Conservation (phyloP, 1,284 basidiomycete species). For the Ganoderma resinaceum region DNA sequence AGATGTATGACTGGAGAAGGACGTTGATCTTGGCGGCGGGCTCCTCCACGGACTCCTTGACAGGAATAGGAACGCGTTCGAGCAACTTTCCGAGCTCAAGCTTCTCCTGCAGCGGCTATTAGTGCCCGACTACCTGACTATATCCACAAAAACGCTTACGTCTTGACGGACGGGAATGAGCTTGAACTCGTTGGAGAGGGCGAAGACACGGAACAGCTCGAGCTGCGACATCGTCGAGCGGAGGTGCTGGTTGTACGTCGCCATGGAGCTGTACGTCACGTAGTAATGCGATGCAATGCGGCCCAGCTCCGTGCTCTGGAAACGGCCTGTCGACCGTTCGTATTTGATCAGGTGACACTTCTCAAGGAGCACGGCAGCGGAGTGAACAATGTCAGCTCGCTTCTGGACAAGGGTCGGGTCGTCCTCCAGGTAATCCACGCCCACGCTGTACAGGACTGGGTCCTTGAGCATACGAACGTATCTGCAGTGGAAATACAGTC, state of each 20-base stretch:
- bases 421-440: constrained; percentile 90
- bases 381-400: constrained; percentile 93
- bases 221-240: constrained; percentile 87
- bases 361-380: constrained; percentile 93
- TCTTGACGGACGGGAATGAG: constrained; percentile 76
- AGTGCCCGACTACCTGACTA: constrained; percentile 42
- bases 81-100: constrained; percentile 92
- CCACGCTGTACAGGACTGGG: constrained; percentile 90
- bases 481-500: constrained; percentile 44
- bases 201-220: constrained; percentile 97
- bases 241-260: constrained; percentile 95
- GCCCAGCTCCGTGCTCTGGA: constrained; percentile 93
- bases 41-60: constrained; percentile 97
- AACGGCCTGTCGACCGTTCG: constrained; percentile 87
- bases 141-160: constrained; percentile 45
- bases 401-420: constrained; percentile 91
- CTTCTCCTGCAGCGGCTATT: constrained; percentile 63
- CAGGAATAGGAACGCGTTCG: constrained; percentile 96
- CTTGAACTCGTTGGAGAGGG: constrained; percentile 97
- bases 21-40: constrained; percentile 98
- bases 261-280: constrained; percentile 96
- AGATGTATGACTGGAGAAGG: constrained; percentile 94
- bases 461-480: constrained; percentile 97
- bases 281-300: constrained; percentile 98
- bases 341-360: constrained; percentile 96